These are phyloP conservation scores for Chondrostereum purpureum DNA, from an alignment of 1,284 basidiomycete genomes.

Conservation along the genomic window DNA sequence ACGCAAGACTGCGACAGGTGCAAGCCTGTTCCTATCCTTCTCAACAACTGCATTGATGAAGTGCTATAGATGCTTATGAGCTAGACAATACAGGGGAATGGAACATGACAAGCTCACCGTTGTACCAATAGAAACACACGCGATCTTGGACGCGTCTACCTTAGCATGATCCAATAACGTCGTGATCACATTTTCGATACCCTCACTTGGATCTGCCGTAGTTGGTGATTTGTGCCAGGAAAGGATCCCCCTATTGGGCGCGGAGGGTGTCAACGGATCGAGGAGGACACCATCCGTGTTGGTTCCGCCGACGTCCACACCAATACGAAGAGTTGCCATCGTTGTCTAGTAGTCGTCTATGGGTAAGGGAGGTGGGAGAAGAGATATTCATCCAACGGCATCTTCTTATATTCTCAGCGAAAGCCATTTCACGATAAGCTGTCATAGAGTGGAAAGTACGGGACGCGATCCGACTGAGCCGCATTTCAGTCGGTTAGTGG, in stretches of 20 bases:
- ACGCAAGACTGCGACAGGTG: conserved; percentile 48
- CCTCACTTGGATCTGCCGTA: conserved; percentile 26
- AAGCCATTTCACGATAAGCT: too few relatives aligned
- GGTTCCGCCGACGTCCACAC: neutral
- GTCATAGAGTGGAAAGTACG: too few relatives aligned
- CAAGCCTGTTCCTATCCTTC: conserved; percentile 36
- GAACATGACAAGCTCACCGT: conserved; percentile 19
- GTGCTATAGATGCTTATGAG: conserved; percentile 18
- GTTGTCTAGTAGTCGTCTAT: too few relatives aligned
- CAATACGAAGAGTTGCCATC: too few relatives aligned
- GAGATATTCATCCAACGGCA: too few relatives aligned
- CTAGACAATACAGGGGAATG: neutral
- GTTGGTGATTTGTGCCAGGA: conserved; percentile 30
- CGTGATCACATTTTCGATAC: conserved; percentile 27
- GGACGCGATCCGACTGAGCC: too few relatives aligned
- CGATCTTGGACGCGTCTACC: conserved; percentile 18
- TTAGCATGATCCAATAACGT: conserved; percentile 20
- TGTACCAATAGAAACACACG: conserved; percentile 30
- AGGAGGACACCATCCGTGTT: conserved; percentile 28
- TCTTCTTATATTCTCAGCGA: too few relatives aligned
- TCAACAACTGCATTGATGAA: conserved; percentile 54
- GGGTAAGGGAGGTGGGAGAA: too few relatives aligned
- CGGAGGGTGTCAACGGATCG: conserved; percentile 15
- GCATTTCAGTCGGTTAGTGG: too few relatives aligned
- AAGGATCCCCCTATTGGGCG: conserved; percentile 20